Evolutionary conservation across 371 early-diverging fungal genomes (phyloP), one percentile per base, ranked within the genome.

Genomic region (Sporodiniella umbellata): DNA sequence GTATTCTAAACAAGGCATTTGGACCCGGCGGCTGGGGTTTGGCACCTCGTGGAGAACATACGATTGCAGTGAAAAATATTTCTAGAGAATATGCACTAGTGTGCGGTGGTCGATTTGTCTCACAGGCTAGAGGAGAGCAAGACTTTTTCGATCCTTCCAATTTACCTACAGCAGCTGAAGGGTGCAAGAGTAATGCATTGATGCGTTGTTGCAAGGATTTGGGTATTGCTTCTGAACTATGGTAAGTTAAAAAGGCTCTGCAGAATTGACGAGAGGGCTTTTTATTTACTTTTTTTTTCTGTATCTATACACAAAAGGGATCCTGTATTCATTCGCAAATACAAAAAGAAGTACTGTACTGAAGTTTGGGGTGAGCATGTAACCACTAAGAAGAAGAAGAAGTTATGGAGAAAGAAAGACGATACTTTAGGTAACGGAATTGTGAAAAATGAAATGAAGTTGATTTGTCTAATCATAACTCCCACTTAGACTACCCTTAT

Each of bases 201-300:
- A 92, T 95, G 86, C 82, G 97, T 31, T 96, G 96, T 71, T 98
- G 97, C 78, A 98, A 98, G 66, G 98, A 98, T 73, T 68, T 98
- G 39, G 97, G 97, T 26, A 76, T 94, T 42, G 93, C 95, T 8
- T 87, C 85, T 28, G 97, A 98, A 65, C 71, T 98, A 53, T 96
- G 97, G 98, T 66, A 66, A 59, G 19, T 17, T 45, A n/a, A n/a
- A n/a, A n/a, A n/a, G n/a, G n/a, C n/a, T n/a, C n/a, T n/a, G n/a
- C n/a, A n/a, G n/a, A n/a, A n/a, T n/a, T n/a, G n/a, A n/a, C n/a
- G n/a, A n/a, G n/a, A 14, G 1, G 24, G 3, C n/a, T 10, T 10
- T 28, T 2, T 46, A 33, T 42, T 38, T 30, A 53, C 7, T 18
- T 17, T 15, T 18, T 33, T 51, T 33, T 50, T n/a, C n/a, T n/a